phyloP scores from a whole-genome alignment of 2,329 filamentous ascomycete species.

The Pseudogymnoascus sp. region DNA sequence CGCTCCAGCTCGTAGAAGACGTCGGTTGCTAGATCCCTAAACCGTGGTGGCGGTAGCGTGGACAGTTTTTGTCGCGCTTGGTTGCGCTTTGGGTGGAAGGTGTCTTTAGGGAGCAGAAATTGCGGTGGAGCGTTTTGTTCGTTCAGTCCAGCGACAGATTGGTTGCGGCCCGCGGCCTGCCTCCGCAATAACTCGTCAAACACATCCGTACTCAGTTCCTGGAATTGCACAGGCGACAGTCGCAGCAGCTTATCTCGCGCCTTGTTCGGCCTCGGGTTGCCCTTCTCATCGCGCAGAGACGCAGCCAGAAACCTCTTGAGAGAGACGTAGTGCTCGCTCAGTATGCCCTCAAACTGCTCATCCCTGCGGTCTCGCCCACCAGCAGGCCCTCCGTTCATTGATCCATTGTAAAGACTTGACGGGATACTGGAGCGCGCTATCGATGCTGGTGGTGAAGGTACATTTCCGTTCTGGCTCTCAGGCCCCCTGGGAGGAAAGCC shows the following conservation, averaged over 20 bases:
- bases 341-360: constrained; percentile 51
- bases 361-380: constrained; percentile 58
- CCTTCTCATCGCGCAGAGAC: constrained; percentile 66
- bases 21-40: constrained; percentile 87
- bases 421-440: constrained; percentile 79
- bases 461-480: constrained; percentile 45
- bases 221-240: constrained; percentile 86
- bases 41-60: constrained; percentile 77
- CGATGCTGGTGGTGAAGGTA: constrained; percentile 80
- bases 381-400: constrained; percentile 34
- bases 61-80: constrained; percentile 94
- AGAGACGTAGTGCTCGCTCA: constrained; percentile 75
- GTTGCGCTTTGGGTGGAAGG: constrained; percentile 94
- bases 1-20: constrained; percentile 93
- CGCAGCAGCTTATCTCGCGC: constrained; percentile 90
- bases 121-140: constrained; percentile 49
- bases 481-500: constrained; percentile 42
- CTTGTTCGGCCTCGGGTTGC: constrained; percentile 70
- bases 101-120: constrained; percentile 75
- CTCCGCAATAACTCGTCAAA: constrained; percentile 89
- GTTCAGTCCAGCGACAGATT: constrained; percentile 42
- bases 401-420: constrained; percentile 53
- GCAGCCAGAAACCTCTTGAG: constrained; percentile 61
- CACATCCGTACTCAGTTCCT: constrained; percentile 95
- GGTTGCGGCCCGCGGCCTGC: constrained; percentile 57